Base-by-base conservation (phyloP, 345 rosid genomes). In the Gossypium australe region DNA sequence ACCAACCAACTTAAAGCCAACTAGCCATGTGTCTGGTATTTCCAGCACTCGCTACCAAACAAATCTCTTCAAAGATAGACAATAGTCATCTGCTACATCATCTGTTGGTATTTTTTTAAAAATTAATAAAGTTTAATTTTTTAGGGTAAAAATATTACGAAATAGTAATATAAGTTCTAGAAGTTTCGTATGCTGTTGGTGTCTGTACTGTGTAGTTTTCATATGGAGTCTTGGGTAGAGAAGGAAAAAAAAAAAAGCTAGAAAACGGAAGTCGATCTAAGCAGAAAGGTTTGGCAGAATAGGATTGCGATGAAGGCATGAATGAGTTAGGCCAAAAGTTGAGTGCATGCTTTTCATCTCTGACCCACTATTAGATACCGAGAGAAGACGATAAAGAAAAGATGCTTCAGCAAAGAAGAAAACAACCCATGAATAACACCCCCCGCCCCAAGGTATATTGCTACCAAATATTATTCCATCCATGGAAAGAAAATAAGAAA, bases 321-420 rank as follows among this genome's bases (percentile, higher is more conserved):
- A 51, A 24, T 49, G 56, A 22, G 67, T 60, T 20, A 20, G 58
- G 63, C 68, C 58, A 47, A 25, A 73, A 73, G 76, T 34, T 20
- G 61, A 20, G 76, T 3, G 56, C 27, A 53, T 60, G 76, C 76
- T 59, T 58, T 20, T 52, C 47, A 70, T 59, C 20, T 71, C 67
- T 45, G 67, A 72, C 55, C 75, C 76, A 60, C 76, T 56, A 29
- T 12, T 60, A 44, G 41, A 44, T 73, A 6, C 74, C 4, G 13
- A 27, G 25, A 6, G 41, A 34, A 34, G n/a, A 44, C 5, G 29
- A 38, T 3, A 22, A 41, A 58, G 12, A 29, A 20, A 13, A 57
- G 47, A 55, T 38, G n/a, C 22, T 68, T 22, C 57, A 22, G 38
- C 34, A 71, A 18, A 41, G 47, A 41, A 56, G 51, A 53, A 71